Base-by-base conservation (phyloP, 176 grass and related monocot species). In the Paspalum vaginatum region DNA sequence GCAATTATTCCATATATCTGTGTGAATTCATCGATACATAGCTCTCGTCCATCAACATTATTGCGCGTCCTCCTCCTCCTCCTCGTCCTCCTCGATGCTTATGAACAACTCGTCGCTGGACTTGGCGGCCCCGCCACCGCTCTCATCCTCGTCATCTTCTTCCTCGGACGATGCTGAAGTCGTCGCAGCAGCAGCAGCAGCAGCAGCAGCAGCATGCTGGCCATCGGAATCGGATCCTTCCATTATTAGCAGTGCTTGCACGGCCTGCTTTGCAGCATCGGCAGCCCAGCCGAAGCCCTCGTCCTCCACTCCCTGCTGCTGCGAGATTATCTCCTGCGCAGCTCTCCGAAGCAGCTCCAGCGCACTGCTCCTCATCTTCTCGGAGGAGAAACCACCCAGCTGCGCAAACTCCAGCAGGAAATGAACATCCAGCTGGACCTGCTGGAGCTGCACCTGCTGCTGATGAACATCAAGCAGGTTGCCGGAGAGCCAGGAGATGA, bases 371-470 rank as follows among this genome's bases (percentile, higher is more conserved):
- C n/a, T 75, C 37, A 90, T 63, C 74, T 32, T 22, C 40, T 77
- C 83, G 0, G 86, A 86, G 73, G 53, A 86, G 78, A 85, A 83
- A 4, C 88, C 78, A 5, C 85, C 63, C 40, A 88, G 22, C 21
- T 20, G 24, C 48, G 82, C 88, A 38, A 90, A 20, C 73, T 93
- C 78, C n/a, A 88, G 16, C 0, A 93, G 74, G 62, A 93, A 93
- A 90, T 90, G 70, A 56, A 90, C 60, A 58, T 90, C 88, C 42
- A 90, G 60, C 75, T 76, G 80, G 83, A 88, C 66, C 88, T 89
- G 83, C 32, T 32, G 32, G 32, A 32, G 32, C 32, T 32, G 32
- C 2, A 32, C 2, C 32, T 32, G 32, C 32, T 32, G 32, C n/a
- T n/a, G n/a, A n/a, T n/a, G n/a, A n/a, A n/a, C n/a, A n/a, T n/a